Evolutionary conservation across 306 rosid species (phyloP).

Genomic region (Vigna mungo): DNA sequence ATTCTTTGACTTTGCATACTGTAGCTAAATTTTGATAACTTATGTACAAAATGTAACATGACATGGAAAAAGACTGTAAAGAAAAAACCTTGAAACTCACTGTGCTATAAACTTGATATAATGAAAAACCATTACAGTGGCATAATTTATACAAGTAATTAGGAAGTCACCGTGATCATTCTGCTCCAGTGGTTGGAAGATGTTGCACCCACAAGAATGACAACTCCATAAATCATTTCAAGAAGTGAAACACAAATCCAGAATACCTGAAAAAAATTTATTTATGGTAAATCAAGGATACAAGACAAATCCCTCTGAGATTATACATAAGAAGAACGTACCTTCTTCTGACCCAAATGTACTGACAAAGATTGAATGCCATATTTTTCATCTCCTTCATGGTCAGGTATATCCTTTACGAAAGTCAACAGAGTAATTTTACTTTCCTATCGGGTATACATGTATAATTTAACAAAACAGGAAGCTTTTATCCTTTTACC

Average conservation of each 20-base stretch:
- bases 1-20: too few species aligned
- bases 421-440: neutral
- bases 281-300: constrained; percentile 4
- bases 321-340: constrained; percentile 32
- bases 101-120: too few species aligned
- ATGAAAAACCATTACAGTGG: too few species aligned
- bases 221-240: constrained; percentile 69
- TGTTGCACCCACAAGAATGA: constrained; percentile 64
- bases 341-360: constrained; percentile 70
- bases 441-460: too few species aligned
- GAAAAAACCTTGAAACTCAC: too few species aligned
- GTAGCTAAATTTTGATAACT: too few species aligned
- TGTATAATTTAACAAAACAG: neutral
- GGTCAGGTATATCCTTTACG: constrained; percentile 79
- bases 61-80: too few species aligned
- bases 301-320: neutral
- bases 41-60: too few species aligned
- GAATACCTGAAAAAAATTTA: constrained; percentile 58
- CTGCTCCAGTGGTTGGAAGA: constrained; percentile 67
- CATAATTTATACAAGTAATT: too few species aligned
- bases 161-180: constrained; percentile 56
- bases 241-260: constrained; percentile 80
- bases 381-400: constrained; percentile 70
- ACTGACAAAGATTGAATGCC: constrained; percentile 72
- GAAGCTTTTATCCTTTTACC: constrained; percentile 46